Percentiles rank a stretch among this genome's conserved stretches.
Conservation (phyloP, 2,329 filamentous ascomycete genomes). For the Elsinoe perseae region DNA sequence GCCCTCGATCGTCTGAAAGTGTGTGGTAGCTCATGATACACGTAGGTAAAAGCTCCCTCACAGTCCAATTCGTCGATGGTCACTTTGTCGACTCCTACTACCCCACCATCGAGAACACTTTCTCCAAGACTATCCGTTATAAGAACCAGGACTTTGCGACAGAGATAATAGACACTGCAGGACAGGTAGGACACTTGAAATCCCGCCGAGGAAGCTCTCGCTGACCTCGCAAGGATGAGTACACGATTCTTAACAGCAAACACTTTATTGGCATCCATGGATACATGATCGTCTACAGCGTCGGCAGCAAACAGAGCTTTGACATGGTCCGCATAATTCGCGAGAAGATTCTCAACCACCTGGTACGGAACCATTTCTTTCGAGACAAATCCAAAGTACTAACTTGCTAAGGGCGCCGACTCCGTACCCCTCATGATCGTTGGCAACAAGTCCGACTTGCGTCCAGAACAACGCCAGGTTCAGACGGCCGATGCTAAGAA, state of each 20-base stretch:
- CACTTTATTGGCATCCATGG: constrained; percentile 99
- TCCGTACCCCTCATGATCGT: constrained; percentile 90
- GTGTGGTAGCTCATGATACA: constrained; percentile 10
- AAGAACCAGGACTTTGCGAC: constrained; percentile 90
- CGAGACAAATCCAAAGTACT: background rate
- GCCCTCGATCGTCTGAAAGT: background rate
- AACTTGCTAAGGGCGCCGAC: constrained; percentile 63
- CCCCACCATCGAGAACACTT: constrained; percentile 97
- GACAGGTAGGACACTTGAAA: constrained; percentile 56
- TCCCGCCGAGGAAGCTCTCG: background rate
- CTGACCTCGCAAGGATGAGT: constrained; percentile 65
- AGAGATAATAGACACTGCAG: constrained; percentile 96
- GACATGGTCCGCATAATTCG: constrained; percentile 96
- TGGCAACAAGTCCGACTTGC: constrained; percentile 92
- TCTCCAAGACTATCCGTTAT: constrained; percentile 88
- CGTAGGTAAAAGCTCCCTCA: constrained; percentile 91
- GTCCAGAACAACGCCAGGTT: constrained; percentile 88
- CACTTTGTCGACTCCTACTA: constrained; percentile 99
- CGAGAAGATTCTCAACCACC: constrained; percentile 93
- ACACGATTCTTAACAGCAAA: constrained; percentile 96
- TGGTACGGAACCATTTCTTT: constrained; percentile 50
- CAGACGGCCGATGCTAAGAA: constrained; percentile 75
- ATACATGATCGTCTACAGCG: constrained; percentile 98
- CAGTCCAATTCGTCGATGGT: constrained; percentile 92
- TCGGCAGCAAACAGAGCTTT: constrained; percentile 85